Evolutionary conservation across 257 asterid genomes (phyloP).

Genomic region (Euphrasia confusa): DNA sequence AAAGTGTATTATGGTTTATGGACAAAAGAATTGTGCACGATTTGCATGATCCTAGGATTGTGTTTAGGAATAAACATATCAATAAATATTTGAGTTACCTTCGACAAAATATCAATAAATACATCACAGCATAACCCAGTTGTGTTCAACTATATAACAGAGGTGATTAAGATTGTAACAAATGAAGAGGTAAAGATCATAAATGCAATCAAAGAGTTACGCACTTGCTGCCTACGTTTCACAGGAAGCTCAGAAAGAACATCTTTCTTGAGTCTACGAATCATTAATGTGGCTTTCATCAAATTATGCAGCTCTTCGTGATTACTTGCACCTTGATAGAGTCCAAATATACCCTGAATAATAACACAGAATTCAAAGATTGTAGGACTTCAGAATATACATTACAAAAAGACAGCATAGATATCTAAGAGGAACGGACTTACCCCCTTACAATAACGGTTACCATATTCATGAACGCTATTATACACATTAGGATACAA

Average conservation of each 20-base stretch:
- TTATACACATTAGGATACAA: constrained; percentile 79
- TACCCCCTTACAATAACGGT: constrained; percentile 98
- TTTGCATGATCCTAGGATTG: not conserved
- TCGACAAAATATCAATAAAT: not conserved
- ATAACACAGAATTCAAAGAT: constrained; percentile 20
- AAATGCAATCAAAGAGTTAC: constrained; percentile 13
- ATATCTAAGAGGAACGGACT: constrained; percentile 35
- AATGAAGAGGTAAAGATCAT: not conserved
- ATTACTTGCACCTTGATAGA: constrained; percentile 96
- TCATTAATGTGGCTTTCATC: constrained; percentile 90
- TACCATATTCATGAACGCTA: constrained; percentile 82
- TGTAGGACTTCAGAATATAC: constrained; percentile 18
- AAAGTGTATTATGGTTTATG: not conserved
- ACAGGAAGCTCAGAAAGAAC: constrained; percentile 89
- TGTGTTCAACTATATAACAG: not conserved
- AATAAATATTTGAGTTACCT: too few relatives aligned
- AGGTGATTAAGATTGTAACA: not conserved
- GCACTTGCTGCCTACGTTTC: constrained; percentile 91
- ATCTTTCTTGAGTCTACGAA: constrained; percentile 92
- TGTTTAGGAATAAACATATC: constrained; percentile 1
- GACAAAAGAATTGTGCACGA: not conserved
- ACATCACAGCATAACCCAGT: not conserved
- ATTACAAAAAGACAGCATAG: constrained; percentile 6
- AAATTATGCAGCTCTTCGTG: constrained; percentile 94
- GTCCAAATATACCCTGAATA: constrained; percentile 71